Evolutionary conservation across 768 basidiomycete genomes (phyloP), one percentile per base, ranked within the genome.

Genomic region (Tricholoma terreum): DNA sequence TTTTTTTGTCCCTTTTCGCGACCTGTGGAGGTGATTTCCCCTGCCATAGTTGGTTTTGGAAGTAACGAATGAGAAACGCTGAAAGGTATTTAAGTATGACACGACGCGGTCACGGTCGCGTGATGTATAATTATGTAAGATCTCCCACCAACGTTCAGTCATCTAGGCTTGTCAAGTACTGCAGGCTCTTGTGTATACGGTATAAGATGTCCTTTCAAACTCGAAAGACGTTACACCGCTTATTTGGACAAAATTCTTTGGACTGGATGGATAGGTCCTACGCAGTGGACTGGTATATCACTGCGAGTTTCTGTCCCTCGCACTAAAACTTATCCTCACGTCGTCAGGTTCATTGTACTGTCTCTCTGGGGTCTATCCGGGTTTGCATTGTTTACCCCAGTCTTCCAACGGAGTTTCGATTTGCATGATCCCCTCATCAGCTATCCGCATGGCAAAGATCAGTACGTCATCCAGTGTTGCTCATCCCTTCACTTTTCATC

Each of bases 361-460:
- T 51, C 70, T 34, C 63, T 82, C 21, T 82, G 81, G 77, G 27
- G 77, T 2, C 63, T 81, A 2, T 75, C 78, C 6, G 72, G 67
- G 59, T 31, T 77, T 24, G 70, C 78, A 45, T 72, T 69, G 40
- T 52, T 60, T 15, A 65, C 74, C 4, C 73, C 78, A 2, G 76
- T 82, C 8, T 84, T 75, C 62, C 73, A 83, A 62, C 75, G 85
- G 14, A 74, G 76, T 1, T 84, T 85, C 61, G 70, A 71, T 51
- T 58, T 67, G 3, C 65, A 80, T 40, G 86, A 89, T 61, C 73
- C 77, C 9, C 67, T 78, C 14, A 87, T 89, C 43, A 77, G 70
- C 54, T 77, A 83, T 62, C 76, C 77, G 11, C 79, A 84, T 60
- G 70, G 68, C 45, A 66, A 74, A 46, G 78, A 80, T 59, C 82